Percentiles rank a stretch among this genome's conserved stretches.
phyloP scores from a whole-genome alignment of 2,329 filamentous ascomycete species.

The Juglanconis sp. region DNA sequence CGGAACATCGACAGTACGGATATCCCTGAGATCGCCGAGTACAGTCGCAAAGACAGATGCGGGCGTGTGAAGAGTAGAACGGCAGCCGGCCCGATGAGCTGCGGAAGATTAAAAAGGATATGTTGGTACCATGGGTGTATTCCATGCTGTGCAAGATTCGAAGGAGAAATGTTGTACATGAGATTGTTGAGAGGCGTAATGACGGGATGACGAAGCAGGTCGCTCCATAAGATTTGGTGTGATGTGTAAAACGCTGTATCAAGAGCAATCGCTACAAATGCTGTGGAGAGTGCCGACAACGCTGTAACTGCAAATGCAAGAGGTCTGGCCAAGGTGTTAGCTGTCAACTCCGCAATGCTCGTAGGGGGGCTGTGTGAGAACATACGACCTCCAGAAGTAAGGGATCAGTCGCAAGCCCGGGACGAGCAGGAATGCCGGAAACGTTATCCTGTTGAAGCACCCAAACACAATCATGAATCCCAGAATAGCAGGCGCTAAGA shows the following conservation, averaged over 20 bases:
- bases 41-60: conserved; percentile 59
- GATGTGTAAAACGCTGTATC: conserved; percentile 82
- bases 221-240: conserved; percentile 60
- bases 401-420: conserved; percentile 80
- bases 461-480: conserved; percentile 81
- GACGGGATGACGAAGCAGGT: conserved; percentile 62
- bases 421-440: conserved; percentile 86
- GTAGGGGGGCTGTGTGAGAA: conserved; percentile 14
- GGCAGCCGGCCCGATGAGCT: conserved; percentile 68
- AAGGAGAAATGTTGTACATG: conserved; percentile 66
- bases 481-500: conserved; percentile 72
- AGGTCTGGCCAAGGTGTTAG: conserved; percentile 40
- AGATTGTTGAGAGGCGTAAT: conserved; percentile 78
- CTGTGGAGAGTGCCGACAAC: conserved; percentile 63
- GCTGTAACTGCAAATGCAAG: conserved; percentile 61
- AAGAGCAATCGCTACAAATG: conserved; percentile 69
- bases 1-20: conserved; percentile 69
- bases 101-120: conserved; percentile 65
- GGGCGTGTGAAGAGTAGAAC: conserved; percentile 57
- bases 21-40: conserved; percentile 71
- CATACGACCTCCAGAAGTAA: conserved; percentile 78
- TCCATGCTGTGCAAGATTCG: conserved; percentile 72
- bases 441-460: conserved; percentile 94
- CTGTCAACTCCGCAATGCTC: conserved; percentile 14
- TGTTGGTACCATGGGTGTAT: conserved; percentile 79